A percentile compares a stretch with the other conserved stretches of the same genome.
phyloP scores from a whole-genome alignment of 495 filamentous ascomycete genomes.

The Penicillium malachiteum region DNA sequence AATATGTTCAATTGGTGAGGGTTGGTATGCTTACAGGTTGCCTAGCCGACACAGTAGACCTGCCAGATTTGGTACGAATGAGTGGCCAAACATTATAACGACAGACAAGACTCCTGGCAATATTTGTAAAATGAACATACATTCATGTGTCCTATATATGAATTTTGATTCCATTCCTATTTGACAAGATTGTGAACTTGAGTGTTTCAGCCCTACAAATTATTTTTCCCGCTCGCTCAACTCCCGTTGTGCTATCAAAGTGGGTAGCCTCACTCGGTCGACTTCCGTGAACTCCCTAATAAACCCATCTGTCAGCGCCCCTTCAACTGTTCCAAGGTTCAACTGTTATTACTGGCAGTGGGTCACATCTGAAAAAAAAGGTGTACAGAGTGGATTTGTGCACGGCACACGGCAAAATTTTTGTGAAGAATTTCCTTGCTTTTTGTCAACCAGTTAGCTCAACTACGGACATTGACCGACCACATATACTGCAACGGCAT shows the following conservation, averaged over 20 bases:
- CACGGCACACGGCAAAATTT: constrained; percentile 13
- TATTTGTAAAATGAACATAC: no score
- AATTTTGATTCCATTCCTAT: no score
- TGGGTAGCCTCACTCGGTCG: constrained; percentile 14
- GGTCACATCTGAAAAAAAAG: constrained; percentile 1
- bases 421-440: constrained; percentile 14
- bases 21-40: no score
- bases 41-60: no score
- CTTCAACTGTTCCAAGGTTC: not conserved
- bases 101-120: no score
- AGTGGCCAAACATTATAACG: no score
- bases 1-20: no score
- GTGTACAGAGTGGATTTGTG: not conserved
- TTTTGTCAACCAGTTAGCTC: constrained; percentile 1
- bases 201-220: not conserved
- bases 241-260: not conserved
- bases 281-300: constrained; percentile 18
- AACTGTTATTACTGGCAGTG: constrained; percentile 1
- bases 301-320: not conserved
- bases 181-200: no score
- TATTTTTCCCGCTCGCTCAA: constrained; percentile 1
- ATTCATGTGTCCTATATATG: no score
- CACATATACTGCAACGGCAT: constrained; percentile 9
- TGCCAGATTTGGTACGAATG: no score
- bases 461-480: constrained; percentile 22